These are phyloP conservation scores for Whalleya microplaca DNA, from an alignment of 2,329 filamentous ascomycete genomes.

Conservation along the genomic window DNA sequence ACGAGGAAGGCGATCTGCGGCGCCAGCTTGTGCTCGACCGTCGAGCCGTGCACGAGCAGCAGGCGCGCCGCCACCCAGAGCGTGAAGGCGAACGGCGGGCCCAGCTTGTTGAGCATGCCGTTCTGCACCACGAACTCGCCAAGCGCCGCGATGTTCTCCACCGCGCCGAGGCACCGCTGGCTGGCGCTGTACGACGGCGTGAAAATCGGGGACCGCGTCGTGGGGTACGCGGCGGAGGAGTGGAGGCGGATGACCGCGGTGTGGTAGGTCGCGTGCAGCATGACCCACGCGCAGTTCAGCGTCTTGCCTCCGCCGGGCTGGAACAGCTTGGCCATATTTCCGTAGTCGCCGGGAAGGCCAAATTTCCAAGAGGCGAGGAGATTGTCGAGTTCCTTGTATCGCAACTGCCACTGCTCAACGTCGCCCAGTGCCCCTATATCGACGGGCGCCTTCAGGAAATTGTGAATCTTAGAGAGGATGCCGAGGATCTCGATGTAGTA, in stretches of 20 bases:
- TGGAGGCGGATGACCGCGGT: conserved; percentile 89
- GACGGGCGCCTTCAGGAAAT: conserved; percentile 85
- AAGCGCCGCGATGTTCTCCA: conserved; percentile 79
- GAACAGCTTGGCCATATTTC: conserved; percentile 80
- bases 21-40: conserved; percentile 81
- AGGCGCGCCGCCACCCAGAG: conserved; percentile 90
- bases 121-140: conserved; percentile 78
- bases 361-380: conserved; percentile 83
- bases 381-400: conserved; percentile 83
- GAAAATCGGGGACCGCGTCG: conserved; percentile 85
- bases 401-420: conserved; percentile 86
- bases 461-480: conserved; percentile 84
- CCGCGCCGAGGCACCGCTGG: conserved; percentile 80
- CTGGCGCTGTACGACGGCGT: conserved; percentile 85
- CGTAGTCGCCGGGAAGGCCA: conserved; percentile 79
- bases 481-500: conserved; percentile 90
- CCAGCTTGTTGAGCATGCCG: conserved; percentile 76
- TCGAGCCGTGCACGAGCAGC: conserved; percentile 86
- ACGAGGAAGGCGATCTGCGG: conserved; percentile 82
- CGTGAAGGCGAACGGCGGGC: conserved; percentile 89
- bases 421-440: conserved; percentile 84
- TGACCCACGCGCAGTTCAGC: conserved; percentile 83
- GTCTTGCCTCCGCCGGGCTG: conserved; percentile 69
- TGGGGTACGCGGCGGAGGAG: conserved; percentile 91
- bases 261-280: conserved; percentile 89